Percentiles rank a stretch among this genome's conserved stretches.
Conservation (phyloP, 371 early-diverging fungal species). For the Enterospora canceri region DNA sequence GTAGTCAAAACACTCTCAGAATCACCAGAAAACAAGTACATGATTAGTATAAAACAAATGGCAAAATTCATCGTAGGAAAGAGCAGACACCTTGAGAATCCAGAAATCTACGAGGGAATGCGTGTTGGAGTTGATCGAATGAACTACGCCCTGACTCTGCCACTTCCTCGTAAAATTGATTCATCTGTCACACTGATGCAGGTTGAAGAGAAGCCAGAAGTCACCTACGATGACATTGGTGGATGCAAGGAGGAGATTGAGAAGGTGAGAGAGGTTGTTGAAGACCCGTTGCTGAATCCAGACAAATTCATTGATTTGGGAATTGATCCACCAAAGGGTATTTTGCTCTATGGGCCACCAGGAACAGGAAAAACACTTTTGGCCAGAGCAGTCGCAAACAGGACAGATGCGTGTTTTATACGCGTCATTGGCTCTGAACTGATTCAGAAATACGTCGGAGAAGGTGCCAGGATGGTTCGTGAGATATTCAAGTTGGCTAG, state of each 20-base stretch:
- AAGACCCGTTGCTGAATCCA: conserved; percentile 77
- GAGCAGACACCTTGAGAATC: conserved; percentile 81
- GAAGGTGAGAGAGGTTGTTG: conserved; percentile 96
- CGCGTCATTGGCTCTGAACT: conserved; percentile 98
- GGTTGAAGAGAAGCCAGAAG: conserved; percentile 98
- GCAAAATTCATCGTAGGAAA: conserved; percentile 97
- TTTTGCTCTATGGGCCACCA: conserved; percentile 90
- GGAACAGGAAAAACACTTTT: conserved; percentile 99
- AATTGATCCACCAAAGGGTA: conserved; percentile 92
- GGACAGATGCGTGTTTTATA: conserved; percentile 97
- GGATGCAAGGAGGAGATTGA: conserved; percentile 99
- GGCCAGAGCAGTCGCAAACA: conserved; percentile 95
- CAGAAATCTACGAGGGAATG: conserved; percentile 97
- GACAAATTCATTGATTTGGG: conserved; percentile 79
- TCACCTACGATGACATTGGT: conserved; percentile 95
- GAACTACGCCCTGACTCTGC: conserved; percentile 94
- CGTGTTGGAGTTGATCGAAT: conserved; percentile 94
- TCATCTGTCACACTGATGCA: conserved; percentile 99
- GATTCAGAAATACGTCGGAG: conserved; percentile 96
- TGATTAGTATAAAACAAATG: conserved; percentile 93
- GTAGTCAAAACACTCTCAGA: conserved; percentile 54
- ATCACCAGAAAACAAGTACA: conserved; percentile 72
- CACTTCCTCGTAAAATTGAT: conserved; percentile 97
- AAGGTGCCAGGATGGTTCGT: conserved; percentile 97
- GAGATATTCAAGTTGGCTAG: conserved; percentile 98